Percentiles rank a stretch among this genome's conserved stretches.
These are phyloP conservation scores for Apophysomyces trapeziformis DNA, from an alignment of 371 early-diverging fungal species.

Conservation along the genomic window DNA sequence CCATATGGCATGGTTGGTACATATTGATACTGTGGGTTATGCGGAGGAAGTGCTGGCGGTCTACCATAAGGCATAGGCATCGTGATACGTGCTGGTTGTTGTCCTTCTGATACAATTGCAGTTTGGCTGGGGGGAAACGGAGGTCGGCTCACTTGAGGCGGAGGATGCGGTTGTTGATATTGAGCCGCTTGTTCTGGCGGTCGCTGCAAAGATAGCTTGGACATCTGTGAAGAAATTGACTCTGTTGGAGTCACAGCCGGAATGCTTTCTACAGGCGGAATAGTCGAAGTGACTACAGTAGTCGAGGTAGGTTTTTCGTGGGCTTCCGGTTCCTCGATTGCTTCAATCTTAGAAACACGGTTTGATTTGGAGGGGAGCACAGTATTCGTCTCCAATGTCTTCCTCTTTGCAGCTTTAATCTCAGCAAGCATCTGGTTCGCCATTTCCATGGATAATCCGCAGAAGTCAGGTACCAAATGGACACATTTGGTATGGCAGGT, in stretches of 20 bases:
- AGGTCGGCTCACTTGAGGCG: slow-evolving; percentile 15
- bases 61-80: slow-evolving; percentile 3
- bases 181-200: slow-evolving; percentile 1
- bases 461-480: slow-evolving; percentile 88
- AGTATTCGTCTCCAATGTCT: slow-evolving; percentile 28
- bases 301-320: not conserved
- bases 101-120: not conserved
- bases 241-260: slow-evolving; percentile 25
- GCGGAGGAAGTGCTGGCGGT: not conserved
- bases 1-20: slow-evolving; percentile 12
- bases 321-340: slow-evolving; percentile 22
- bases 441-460: slow-evolving; percentile 87
- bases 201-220: slow-evolving; percentile 19
- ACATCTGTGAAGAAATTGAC: slow-evolving; percentile 21
- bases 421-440: slow-evolving; percentile 82
- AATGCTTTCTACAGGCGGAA: slow-evolving; percentile 16
- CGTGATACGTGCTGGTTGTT: slow-evolving; percentile 1
- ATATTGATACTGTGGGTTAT: slow-evolving; percentile 6
- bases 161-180: slow-evolving; percentile 9
- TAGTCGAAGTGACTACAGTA: slow-evolving; percentile 3
- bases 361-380: slow-evolving; percentile 19
- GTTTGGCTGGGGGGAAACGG: not conserved
- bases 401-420: slow-evolving; percentile 68
- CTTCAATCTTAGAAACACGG: slow-evolving; percentile 28
- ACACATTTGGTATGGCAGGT: slow-evolving; percentile 87